Percentiles rank a stretch among this genome's conserved stretches.
Conservation (phyloP, 306 rosid species). For the Sindora glabra region DNA sequence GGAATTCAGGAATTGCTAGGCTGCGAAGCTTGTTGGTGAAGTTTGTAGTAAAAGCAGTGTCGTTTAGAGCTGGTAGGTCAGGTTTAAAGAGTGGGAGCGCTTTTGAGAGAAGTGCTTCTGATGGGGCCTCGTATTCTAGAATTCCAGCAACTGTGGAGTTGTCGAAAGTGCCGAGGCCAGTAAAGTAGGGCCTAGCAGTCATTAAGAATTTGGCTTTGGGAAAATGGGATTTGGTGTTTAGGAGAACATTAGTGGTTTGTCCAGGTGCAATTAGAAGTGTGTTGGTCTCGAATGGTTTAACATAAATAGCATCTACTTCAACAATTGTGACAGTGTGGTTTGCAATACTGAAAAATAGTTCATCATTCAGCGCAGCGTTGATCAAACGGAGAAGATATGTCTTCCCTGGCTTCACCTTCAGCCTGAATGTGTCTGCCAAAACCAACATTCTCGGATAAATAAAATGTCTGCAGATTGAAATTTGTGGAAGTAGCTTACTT, state of each 20-base stretch:
- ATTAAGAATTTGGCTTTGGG: conserved; percentile 1
- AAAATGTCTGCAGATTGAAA: not conserved
- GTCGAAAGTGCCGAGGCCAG: conserved; percentile 21
- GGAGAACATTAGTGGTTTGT: not conserved
- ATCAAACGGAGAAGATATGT: too few species aligned
- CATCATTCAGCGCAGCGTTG: too few species aligned
- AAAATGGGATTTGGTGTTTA: not conserved
- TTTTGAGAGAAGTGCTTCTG: not conserved
- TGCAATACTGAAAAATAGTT: conserved; percentile 2
- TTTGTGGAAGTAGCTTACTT: not conserved
- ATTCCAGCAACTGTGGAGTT: conserved; percentile 30
- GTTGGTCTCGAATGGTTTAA: not conserved
- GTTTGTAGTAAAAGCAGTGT: conserved; percentile 26
- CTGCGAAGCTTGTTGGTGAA: conserved; percentile 22
- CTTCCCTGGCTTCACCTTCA: too few species aligned
- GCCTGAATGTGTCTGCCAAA: not conserved
- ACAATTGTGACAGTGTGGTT: not conserved
- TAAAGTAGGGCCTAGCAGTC: not conserved
- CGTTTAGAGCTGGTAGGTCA: conserved; percentile 26
- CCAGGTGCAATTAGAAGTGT: not conserved
- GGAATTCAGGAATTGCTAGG: conserved; percentile 24
- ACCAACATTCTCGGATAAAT: not conserved
- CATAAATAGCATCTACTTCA: not conserved
- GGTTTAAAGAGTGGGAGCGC: conserved; percentile 26
- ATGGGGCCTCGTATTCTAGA: conserved; percentile 14